Conservation (phyloP, 176 grass and related monocot species). For the Coix lacrymajobi region DNA sequence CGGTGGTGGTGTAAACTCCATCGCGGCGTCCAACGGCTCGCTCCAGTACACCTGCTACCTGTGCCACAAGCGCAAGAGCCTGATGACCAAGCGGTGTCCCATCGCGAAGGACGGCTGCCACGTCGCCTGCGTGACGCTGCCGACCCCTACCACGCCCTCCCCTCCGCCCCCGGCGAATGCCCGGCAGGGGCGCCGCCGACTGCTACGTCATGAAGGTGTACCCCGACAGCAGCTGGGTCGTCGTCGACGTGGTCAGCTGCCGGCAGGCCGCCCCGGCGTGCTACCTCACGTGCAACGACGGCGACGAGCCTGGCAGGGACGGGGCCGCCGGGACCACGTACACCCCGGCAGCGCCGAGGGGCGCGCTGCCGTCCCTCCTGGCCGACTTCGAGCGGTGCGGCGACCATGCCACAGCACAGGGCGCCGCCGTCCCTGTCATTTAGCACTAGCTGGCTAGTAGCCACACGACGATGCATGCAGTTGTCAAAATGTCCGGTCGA, state of each 20-base stretch:
- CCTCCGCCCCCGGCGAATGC: neutral
- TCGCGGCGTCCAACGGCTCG: neutral
- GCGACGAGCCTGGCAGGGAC: neutral
- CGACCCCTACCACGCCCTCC: neutral
- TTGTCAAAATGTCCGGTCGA: neutral
- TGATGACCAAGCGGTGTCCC: slow-evolving; percentile 31
- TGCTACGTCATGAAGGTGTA: slow-evolving; percentile 49
- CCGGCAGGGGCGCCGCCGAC: neutral
- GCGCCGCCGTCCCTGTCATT: neutral
- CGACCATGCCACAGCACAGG: neutral
- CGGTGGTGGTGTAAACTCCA: neutral
- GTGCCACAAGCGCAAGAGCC: slow-evolving; percentile 3
- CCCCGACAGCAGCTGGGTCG: slow-evolving; percentile 21
- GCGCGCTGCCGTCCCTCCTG: neutral
- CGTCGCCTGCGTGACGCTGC: slow-evolving; percentile 22
- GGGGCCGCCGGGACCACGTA: neutral
- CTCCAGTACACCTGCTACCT: slow-evolving; percentile 39
- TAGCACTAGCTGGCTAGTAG: neutral
- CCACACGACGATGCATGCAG: neutral
- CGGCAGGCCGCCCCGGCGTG: neutral
- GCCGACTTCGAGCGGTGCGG: slow-evolving; percentile 35
- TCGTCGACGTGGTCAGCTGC: slow-evolving; percentile 30
- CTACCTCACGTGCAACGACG: slow-evolving; percentile 28
- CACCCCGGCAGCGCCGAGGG: neutral
- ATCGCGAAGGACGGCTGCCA: slow-evolving; percentile 21